Percentiles rank a stretch among this genome's conserved stretches.
Evolutionary conservation across 495 filamentous ascomycete genomes (phyloP).

Genomic region (Podospora fimiseda): DNA sequence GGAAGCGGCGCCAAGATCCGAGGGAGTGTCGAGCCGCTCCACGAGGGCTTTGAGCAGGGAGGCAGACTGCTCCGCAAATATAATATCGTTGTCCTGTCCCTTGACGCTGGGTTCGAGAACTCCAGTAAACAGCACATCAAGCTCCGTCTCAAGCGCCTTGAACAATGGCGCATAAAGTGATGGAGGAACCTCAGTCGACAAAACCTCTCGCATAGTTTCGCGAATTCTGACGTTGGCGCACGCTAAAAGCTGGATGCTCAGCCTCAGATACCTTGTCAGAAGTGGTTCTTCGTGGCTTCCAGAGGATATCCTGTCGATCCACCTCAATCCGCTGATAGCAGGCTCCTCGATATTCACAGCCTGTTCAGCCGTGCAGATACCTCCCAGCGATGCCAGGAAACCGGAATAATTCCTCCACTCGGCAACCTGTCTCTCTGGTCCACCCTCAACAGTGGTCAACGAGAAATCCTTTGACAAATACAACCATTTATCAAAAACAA

Average conservation of each 20-base stretch:
- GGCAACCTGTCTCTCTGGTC: slow-evolving; percentile 48
- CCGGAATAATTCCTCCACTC: slow-evolving; percentile 64
- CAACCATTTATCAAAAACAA: slow-evolving; percentile 54
- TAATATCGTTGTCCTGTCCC: slow-evolving; percentile 51
- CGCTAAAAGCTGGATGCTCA: slow-evolving; percentile 55
- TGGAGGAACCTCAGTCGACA: slow-evolving; percentile 54
- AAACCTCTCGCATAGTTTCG: slow-evolving; percentile 56
- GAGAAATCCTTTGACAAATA: slow-evolving; percentile 54
- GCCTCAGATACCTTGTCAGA: slow-evolving; percentile 52
- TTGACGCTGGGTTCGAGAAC: slow-evolving; percentile 42
- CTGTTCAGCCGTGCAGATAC: slow-evolving; percentile 57
- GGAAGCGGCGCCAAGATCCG: slow-evolving; percentile 51
- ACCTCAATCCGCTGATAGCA: slow-evolving; percentile 48
- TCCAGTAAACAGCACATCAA: slow-evolving; percentile 51
- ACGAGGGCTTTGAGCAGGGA: slow-evolving; percentile 55
- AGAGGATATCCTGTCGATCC: slow-evolving; percentile 56
- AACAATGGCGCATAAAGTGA: slow-evolving; percentile 54
- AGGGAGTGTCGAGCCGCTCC: slow-evolving; percentile 52
- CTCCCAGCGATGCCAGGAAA: slow-evolving; percentile 60
- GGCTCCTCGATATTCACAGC: slow-evolving; percentile 48
- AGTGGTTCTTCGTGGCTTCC: slow-evolving; percentile 53
- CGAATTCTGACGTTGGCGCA: slow-evolving; percentile 56
- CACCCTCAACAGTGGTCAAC: slow-evolving; percentile 36
- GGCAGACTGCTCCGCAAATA: slow-evolving; percentile 60
- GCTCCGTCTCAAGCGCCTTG: slow-evolving; percentile 53